These are phyloP conservation scores for Pleurotus platypus DNA, from an alignment of 768 basidiomycete species.

Conservation along the genomic window DNA sequence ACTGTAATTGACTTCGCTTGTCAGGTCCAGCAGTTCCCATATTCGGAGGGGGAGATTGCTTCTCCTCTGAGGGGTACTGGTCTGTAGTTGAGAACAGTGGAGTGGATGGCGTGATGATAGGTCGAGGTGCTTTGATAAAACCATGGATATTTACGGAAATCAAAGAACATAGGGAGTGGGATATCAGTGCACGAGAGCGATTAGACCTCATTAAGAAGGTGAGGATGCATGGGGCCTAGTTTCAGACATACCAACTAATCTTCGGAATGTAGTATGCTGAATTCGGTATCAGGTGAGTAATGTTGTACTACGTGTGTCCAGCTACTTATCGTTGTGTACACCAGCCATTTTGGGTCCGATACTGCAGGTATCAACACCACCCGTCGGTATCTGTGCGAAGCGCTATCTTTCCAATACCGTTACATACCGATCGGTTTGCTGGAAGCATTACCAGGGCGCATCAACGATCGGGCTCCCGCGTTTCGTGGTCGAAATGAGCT, in stretches of 20 bases:
- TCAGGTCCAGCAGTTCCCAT: conserved; percentile 72
- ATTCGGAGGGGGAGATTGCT: conserved; percentile 95
- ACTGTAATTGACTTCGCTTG: conserved; percentile 36
- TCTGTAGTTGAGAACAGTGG: conserved; percentile 70
- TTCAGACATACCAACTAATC: neutral
- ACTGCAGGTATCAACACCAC: conserved; percentile 89
- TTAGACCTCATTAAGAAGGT: conserved; percentile 78
- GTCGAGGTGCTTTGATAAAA: conserved; percentile 92
- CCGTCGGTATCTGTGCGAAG: conserved; percentile 91
- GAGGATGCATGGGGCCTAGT: conserved; percentile 13
- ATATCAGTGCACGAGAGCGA: conserved; percentile 82
- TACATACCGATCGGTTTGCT: conserved; percentile 94
- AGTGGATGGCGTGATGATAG: conserved; percentile 95
- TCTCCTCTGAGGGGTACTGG: conserved; percentile 84
- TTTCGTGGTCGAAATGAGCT: conserved; percentile 87
- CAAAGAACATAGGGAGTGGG: conserved; percentile 90
- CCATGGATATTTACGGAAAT: conserved; percentile 96
- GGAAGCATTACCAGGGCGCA: conserved; percentile 70
- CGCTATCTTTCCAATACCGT: conserved; percentile 93
- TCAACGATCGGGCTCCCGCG: conserved; percentile 90
- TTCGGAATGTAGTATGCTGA: conserved; percentile 64
- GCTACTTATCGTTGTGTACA: neutral
- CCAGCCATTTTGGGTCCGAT: conserved; percentile 81
- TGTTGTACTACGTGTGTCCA: neutral
- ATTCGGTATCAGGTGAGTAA: conserved; percentile 70